These are phyloP conservation scores for Clavaria fumosa DNA, from an alignment of 768 basidiomycete species.

Conservation along the genomic window DNA sequence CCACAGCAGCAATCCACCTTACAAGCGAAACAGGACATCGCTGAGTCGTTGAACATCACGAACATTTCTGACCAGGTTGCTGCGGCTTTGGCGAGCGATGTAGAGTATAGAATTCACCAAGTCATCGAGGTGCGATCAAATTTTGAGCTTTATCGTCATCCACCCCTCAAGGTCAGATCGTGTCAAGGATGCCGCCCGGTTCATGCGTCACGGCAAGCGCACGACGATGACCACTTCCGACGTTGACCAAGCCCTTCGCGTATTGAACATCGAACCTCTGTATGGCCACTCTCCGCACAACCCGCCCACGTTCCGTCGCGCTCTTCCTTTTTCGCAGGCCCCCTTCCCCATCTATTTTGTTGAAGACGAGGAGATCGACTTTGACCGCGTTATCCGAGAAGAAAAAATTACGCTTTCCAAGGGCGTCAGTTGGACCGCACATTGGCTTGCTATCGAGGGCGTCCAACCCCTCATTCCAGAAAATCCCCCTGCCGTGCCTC, in stretches of 20 bases:
- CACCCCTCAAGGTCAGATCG: conserved; percentile 2
- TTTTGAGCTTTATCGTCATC: background rate
- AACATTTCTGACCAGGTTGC: conserved; percentile 67
- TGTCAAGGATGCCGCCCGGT: conserved; percentile 80
- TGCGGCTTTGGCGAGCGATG: conserved; percentile 80
- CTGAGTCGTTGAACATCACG: conserved; percentile 71
- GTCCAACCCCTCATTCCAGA: conserved; percentile 94
- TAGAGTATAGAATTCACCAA: conserved; percentile 92
- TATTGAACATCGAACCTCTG: conserved; percentile 90
- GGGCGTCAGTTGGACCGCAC: conserved; percentile 78
- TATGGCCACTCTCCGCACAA: conserved; percentile 69
- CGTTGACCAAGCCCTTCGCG: conserved; percentile 86
- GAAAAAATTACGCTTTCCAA: conserved; percentile 73
- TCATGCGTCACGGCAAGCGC: conserved; percentile 87
- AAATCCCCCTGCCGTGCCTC: conserved; percentile 75
- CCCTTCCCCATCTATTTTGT: conserved; percentile 76
- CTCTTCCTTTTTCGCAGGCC: conserved; percentile 35
- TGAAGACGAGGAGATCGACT: conserved; percentile 96
- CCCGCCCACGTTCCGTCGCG: conserved; percentile 44
- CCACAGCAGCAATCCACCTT: background rate
- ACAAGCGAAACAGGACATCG: conserved; percentile 70
- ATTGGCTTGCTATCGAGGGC: conserved; percentile 97
- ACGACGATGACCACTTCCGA: conserved; percentile 84
- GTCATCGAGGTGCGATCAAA: conserved; percentile 59
- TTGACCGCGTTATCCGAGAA: conserved; percentile 77